A percentile compares a stretch with the other conserved stretches of the same genome.
Evolutionary conservation across 2,329 filamentous ascomycete species (phyloP).

Genomic region (Cordyceps cicadae): DNA sequence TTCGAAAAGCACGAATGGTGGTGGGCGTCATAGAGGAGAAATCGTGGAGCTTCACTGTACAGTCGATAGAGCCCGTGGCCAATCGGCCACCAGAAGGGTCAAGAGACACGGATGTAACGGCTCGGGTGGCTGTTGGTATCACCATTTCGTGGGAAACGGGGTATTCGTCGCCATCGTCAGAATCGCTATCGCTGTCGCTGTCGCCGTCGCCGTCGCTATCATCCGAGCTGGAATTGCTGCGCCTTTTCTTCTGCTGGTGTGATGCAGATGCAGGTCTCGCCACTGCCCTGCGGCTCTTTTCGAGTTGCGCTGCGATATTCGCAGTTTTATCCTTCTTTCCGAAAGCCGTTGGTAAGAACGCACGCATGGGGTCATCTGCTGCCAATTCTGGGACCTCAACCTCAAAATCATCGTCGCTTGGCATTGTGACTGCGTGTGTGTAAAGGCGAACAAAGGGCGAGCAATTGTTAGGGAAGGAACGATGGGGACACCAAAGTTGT

Average conservation of each 20-base stretch:
- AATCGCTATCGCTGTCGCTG: constrained; percentile 45
- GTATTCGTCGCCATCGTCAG: constrained; percentile 75
- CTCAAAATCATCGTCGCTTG: constrained; percentile 51
- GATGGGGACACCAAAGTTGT: not conserved
- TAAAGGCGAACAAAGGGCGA: not conserved
- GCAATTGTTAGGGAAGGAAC: not conserved
- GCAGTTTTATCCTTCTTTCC: constrained; percentile 70
- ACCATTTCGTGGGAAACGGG: constrained; percentile 89
- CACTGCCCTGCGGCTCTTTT: constrained; percentile 59
- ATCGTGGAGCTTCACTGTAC: constrained; percentile 85
- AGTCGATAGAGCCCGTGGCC: constrained; percentile 86
- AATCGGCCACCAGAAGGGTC: constrained; percentile 80
- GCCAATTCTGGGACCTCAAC: constrained; percentile 47
- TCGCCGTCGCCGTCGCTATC: constrained; percentile 34
- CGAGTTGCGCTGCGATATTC: constrained; percentile 72
- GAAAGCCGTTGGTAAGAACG: constrained; percentile 74
- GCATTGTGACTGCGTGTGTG: constrained; percentile 34
- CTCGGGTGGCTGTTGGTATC: constrained; percentile 83
- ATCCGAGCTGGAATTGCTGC: constrained; percentile 38
- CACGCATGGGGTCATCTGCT: constrained; percentile 61
- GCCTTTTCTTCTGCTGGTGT: constrained; percentile 16
- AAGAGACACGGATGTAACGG: constrained; percentile 74
- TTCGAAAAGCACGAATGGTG: constrained; percentile 88
- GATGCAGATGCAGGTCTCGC: constrained; percentile 2
- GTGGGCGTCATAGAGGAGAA: constrained; percentile 94